Percentiles rank a stretch among this genome's conserved stretches.
phyloP scores from a whole-genome alignment of 2,329 filamentous ascomycete species.

The Colletotrichum cordylinicola region DNA sequence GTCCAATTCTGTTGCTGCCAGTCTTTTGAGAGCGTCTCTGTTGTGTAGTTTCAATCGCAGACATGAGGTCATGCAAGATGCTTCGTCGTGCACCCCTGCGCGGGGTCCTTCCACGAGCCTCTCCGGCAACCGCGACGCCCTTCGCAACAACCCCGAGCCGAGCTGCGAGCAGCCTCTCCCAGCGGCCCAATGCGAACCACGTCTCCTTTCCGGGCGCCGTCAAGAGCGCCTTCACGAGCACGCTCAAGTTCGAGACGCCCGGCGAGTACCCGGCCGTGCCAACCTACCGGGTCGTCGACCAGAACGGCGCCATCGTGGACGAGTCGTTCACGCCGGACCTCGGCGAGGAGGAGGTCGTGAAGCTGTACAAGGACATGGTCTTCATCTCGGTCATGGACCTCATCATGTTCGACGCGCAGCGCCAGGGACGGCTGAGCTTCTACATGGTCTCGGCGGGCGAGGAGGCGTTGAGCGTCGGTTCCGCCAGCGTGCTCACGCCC shows the following conservation, averaged over 20 bases:
- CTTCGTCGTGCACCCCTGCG: slow-evolving; percentile 34
- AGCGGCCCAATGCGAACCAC: slow-evolving; percentile 59
- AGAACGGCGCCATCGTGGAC: slow-evolving; percentile 85
- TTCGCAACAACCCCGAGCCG: slow-evolving; percentile 33
- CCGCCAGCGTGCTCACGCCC: slow-evolving; percentile 81
- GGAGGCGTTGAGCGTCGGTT: slow-evolving; percentile 92
- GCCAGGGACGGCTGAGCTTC: slow-evolving; percentile 92
- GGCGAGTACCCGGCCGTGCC: slow-evolving; percentile 77
- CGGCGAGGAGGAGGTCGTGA: slow-evolving; percentile 64
- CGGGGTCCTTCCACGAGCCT: slow-evolving; percentile 28
- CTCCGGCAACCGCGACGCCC: slow-evolving; percentile 4
- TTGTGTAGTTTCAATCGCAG: background rate
- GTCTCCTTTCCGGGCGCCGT: slow-evolving; percentile 92
- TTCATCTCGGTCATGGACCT: slow-evolving; percentile 86
- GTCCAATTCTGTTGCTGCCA: background rate
- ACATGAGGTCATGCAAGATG: slow-evolving; percentile 27
- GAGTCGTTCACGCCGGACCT: slow-evolving; percentile 72
- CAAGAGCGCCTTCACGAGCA: slow-evolving; percentile 88
- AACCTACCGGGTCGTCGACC: slow-evolving; percentile 91
- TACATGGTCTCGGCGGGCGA: slow-evolving; percentile 98
- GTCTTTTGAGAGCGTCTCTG: background rate
- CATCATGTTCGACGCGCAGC: slow-evolving; percentile 97
- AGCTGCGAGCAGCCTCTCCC: slow-evolving; percentile 56
- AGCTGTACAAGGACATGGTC: slow-evolving; percentile 71
- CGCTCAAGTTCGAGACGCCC: slow-evolving; percentile 79